phyloP scores from a whole-genome alignment of 345 rosid species.

The Clausena lansium region DNA sequence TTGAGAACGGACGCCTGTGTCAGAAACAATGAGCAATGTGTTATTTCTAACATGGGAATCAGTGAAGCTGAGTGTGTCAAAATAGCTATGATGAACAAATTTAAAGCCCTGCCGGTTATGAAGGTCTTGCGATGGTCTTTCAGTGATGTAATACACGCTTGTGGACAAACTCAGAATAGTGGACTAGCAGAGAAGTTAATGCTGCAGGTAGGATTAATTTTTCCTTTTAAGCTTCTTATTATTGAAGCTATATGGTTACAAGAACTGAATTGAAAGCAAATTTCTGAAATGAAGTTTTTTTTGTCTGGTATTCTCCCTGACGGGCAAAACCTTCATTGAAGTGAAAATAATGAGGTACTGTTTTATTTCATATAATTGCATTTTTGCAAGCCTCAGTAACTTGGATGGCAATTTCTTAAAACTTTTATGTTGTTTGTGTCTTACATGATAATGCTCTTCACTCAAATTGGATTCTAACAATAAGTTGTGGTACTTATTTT shows the following conservation, averaged over 20 bases:
- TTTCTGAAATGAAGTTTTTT: not conserved
- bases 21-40: conserved; percentile 17
- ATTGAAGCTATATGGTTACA: not conserved
- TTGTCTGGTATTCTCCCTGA: not conserved
- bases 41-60: conserved; percentile 18
- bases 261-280: not conserved
- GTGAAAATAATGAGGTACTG: not conserved
- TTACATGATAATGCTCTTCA: not conserved
- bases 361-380: not conserved
- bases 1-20: conserved; percentile 23
- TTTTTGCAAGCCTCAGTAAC: not conserved
- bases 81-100: conserved; percentile 18
- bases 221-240: not conserved
- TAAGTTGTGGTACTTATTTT: not conserved
- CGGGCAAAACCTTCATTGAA: not conserved
- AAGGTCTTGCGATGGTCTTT: conserved; percentile 54
- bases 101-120: conserved; percentile 22
- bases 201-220: conserved; percentile 53
- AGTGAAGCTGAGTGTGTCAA: conserved; percentile 25
- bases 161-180: conserved; percentile 53
- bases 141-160: conserved; percentile 55
- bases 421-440: not conserved
- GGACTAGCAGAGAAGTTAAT: conserved; percentile 68
- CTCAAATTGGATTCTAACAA: not conserved
- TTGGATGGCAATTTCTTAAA: not conserved